Evolutionary conservation across 1,139 yeast genomes (phyloP).

Genomic region (Meyerozyma athensensis): DNA sequence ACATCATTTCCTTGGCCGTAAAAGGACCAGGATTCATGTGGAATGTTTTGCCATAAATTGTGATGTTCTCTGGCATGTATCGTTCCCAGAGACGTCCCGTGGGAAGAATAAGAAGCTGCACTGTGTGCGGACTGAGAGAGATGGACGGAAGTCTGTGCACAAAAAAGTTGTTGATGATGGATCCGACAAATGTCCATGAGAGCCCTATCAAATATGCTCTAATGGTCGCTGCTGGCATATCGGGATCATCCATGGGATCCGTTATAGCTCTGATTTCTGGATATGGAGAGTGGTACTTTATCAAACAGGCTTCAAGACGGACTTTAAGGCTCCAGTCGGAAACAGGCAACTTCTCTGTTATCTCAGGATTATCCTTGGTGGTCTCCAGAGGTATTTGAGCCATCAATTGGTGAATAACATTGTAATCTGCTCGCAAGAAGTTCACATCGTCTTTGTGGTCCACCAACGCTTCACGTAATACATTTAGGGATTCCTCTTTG

Average conservation of each 20-base stretch:
- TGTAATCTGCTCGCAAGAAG: constrained; percentile 33
- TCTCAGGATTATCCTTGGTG: constrained; percentile 6
- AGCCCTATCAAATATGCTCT: constrained; percentile 31
- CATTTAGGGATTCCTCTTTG: constrained; percentile 24
- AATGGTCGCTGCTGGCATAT: constrained; percentile 7
- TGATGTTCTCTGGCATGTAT: constrained; percentile 22
- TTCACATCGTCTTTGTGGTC: constrained; percentile 42
- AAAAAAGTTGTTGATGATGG: constrained; percentile 40
- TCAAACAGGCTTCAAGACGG: constrained; percentile 6
- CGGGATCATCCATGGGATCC: constrained; percentile 8
- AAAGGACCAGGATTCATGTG: constrained; percentile 42
- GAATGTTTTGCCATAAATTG: constrained; percentile 19
- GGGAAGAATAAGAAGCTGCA: constrained; percentile 40
- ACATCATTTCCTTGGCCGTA: constrained; percentile 31
- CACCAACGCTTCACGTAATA: constrained; percentile 34
- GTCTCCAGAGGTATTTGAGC: constrained; percentile 17
- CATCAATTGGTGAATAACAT: constrained; percentile 28
- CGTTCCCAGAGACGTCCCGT: constrained; percentile 41
- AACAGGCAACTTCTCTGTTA: neutral
- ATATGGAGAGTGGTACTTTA: constrained; percentile 7
- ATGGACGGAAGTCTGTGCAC: constrained; percentile 43
- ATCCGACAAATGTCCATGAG: constrained; percentile 41
- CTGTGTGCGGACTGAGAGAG: constrained; percentile 36
- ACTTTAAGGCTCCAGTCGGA: constrained; percentile 7
- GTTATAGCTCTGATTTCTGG: constrained; percentile 8